Percentiles rank a stretch among this genome's conserved stretches.
These are phyloP conservation scores for Alternaria consortialis DNA, from an alignment of 2,329 filamentous ascomycete genomes.

Conservation along the genomic window DNA sequence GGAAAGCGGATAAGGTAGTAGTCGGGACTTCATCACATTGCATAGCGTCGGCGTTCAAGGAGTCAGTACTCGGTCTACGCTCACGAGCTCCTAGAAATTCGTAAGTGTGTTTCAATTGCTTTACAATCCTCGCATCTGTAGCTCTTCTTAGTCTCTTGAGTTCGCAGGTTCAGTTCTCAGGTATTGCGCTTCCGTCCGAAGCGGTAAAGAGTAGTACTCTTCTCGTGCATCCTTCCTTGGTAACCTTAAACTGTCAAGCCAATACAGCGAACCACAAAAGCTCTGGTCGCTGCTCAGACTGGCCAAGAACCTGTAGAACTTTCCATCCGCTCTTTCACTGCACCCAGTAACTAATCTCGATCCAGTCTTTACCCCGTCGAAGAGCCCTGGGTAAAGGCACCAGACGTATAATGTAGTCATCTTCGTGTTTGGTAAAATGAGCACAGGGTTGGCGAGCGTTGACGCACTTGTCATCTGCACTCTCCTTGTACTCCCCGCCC, in stretches of 20 bases:
- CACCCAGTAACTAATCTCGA: background rate
- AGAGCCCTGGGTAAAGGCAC: background rate
- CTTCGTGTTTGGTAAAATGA: background rate
- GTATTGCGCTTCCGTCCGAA: rapidly evolving
- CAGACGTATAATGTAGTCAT: background rate
- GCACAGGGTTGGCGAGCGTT: background rate
- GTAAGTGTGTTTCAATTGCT: slow-evolving; percentile 5
- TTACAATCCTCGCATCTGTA: background rate
- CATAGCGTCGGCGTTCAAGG: background rate
- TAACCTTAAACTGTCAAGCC: too few relatives aligned
- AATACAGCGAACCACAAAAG: too few relatives aligned
- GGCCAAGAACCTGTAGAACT: background rate
- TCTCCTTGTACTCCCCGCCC: rapidly evolving
- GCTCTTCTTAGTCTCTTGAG: background rate
- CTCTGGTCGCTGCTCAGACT: too few relatives aligned
- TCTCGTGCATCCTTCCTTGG: too few relatives aligned
- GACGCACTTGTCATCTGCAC: background rate
- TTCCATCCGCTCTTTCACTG: background rate
- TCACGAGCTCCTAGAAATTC: background rate
- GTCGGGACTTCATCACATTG: background rate
- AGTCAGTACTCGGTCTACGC: background rate
- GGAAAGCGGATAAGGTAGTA: too few relatives aligned
- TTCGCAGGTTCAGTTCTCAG: background rate
- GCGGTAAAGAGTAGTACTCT: background rate
- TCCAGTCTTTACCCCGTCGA: background rate